These are phyloP conservation scores for Glaciozyma antarctica DNA, from an alignment of 768 basidiomycete species.

Conservation along the genomic window DNA sequence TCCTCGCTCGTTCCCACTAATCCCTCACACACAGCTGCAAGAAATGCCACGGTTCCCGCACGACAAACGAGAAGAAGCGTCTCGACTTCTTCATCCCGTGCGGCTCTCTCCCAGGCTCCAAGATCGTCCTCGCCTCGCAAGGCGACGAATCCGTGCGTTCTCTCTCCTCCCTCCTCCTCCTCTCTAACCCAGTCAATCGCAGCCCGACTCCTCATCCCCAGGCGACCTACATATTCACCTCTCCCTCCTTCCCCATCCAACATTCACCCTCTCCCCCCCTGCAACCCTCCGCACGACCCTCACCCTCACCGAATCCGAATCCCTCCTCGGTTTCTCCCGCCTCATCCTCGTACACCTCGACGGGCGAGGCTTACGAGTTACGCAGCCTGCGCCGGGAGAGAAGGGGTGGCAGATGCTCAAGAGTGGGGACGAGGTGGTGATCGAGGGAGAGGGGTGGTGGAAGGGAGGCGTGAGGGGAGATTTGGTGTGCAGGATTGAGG, in stretches of 20 bases:
- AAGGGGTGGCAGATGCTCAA: conserved; percentile 51
- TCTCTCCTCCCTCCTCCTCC: conserved; percentile 5
- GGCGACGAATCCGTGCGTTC: conserved; percentile 72
- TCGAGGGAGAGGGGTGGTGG: conserved; percentile 85
- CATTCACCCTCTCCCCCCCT: conserved; percentile 59
- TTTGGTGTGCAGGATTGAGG: conserved; percentile 66
- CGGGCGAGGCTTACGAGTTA: conserved; percentile 74
- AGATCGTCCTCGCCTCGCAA: conserved; percentile 80
- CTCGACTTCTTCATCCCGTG: conserved; percentile 78
- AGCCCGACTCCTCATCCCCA: conserved; percentile 69
- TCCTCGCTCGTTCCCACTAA: not conserved
- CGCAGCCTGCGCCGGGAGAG: conserved; percentile 57
- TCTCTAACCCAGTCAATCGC: not conserved
- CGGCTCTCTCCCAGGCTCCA: conserved; percentile 72
- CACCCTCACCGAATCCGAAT: conserved; percentile 83
- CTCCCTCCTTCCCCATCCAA: conserved; percentile 56
- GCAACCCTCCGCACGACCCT: conserved; percentile 70
- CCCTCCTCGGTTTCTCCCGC: conserved; percentile 86
- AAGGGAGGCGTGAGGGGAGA: conserved; percentile 66
- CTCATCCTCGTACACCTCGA: conserved; percentile 86
- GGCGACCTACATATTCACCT: conserved; percentile 86
- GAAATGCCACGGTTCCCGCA: conserved; percentile 83
- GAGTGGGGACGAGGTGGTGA: conserved; percentile 59
- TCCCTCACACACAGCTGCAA: conserved; percentile 57
- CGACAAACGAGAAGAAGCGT: conserved; percentile 75